phyloP scores from a whole-genome alignment of 2,329 filamentous ascomycete species.

The Fusarium sp. region DNA sequence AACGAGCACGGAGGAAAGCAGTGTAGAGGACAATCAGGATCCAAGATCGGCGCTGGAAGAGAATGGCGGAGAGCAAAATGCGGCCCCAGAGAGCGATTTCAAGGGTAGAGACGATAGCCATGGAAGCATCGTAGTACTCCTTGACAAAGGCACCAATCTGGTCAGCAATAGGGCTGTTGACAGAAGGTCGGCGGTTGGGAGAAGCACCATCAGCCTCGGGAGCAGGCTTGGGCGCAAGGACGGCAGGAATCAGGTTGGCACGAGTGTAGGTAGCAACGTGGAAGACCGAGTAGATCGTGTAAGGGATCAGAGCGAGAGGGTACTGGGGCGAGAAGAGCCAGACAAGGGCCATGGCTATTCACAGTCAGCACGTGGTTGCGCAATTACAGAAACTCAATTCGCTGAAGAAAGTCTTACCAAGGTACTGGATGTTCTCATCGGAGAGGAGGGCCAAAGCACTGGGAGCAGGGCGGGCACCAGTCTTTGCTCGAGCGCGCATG shows the following conservation, averaged over 20 bases:
- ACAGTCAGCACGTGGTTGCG: constrained; percentile 11
- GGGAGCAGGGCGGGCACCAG: constrained; percentile 72
- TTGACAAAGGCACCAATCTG: constrained; percentile 95
- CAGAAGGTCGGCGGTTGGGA: constrained; percentile 58
- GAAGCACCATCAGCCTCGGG: constrained; percentile 68
- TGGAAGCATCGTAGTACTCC: constrained; percentile 96
- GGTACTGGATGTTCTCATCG: constrained; percentile 98
- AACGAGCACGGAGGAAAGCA: constrained; percentile 91
- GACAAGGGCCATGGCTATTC: constrained; percentile 87
- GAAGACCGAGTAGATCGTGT: constrained; percentile 97
- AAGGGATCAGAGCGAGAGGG: constrained; percentile 90
- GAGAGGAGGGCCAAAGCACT: constrained; percentile 77
- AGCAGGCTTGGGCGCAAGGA: constrained; percentile 77
- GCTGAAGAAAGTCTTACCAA: constrained; percentile 73
- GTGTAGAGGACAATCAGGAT: constrained; percentile 89
- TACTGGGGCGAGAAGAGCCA: constrained; percentile 96
- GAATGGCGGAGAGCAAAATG: constrained; percentile 82
- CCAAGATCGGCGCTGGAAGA: constrained; percentile 94
- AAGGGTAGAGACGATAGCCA: constrained; percentile 90
- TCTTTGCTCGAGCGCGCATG: constrained; percentile 86
- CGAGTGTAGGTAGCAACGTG: constrained; percentile 97
- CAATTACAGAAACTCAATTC: not conserved
- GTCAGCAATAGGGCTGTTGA: constrained; percentile 77
- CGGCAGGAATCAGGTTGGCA: constrained; percentile 89
- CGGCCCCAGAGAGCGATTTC: constrained; percentile 92